Conservation (phyloP, 768 basidiomycete genomes). For the Austroboletus festivus region DNA sequence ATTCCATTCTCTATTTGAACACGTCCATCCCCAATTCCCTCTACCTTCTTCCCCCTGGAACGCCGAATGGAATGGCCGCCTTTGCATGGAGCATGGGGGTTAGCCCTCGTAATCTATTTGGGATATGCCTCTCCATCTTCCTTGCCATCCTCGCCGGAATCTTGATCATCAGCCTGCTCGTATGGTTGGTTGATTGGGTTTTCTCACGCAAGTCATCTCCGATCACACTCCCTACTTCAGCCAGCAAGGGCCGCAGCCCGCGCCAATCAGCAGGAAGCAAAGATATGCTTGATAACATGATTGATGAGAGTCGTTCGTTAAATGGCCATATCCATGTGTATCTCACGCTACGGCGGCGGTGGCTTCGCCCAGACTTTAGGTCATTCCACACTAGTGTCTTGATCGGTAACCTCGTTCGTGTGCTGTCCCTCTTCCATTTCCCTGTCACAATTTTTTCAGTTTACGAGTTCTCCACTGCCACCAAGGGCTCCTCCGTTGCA, state of each 20-base stretch:
- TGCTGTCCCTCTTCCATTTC: slow-evolving; percentile 90
- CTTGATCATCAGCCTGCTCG: slow-evolving; percentile 61
- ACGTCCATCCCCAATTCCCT: slow-evolving; percentile 63
- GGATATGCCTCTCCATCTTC: slow-evolving; percentile 79
- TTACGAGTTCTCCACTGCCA: slow-evolving; percentile 51
- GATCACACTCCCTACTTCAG: slow-evolving; percentile 16
- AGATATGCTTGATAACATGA: slow-evolving; percentile 43
- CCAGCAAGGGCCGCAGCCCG: slow-evolving; percentile 35
- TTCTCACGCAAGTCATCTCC: slow-evolving; percentile 28
- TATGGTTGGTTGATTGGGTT: slow-evolving; percentile 71
- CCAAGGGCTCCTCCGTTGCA: slow-evolving; percentile 58
- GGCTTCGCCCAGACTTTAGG: slow-evolving; percentile 53
- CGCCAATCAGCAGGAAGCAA: slow-evolving; percentile 47
- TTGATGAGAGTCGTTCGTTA: slow-evolving; percentile 31
- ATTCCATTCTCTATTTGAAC: slow-evolving; percentile 79
- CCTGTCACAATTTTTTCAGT: slow-evolving; percentile 90
- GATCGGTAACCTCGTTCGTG: slow-evolving; percentile 87
- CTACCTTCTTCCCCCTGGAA: slow-evolving; percentile 63
- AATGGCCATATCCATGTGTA: slow-evolving; percentile 22
- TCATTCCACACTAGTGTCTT: slow-evolving; percentile 80
- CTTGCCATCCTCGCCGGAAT: slow-evolving; percentile 71
- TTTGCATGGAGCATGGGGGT: slow-evolving; percentile 86
- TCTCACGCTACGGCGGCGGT: slow-evolving; percentile 30
- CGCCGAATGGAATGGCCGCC: slow-evolving; percentile 65
- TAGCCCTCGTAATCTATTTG: slow-evolving; percentile 77